Conservation (phyloP, 495 filamentous ascomycete species). For the Podospora comata region DNA sequence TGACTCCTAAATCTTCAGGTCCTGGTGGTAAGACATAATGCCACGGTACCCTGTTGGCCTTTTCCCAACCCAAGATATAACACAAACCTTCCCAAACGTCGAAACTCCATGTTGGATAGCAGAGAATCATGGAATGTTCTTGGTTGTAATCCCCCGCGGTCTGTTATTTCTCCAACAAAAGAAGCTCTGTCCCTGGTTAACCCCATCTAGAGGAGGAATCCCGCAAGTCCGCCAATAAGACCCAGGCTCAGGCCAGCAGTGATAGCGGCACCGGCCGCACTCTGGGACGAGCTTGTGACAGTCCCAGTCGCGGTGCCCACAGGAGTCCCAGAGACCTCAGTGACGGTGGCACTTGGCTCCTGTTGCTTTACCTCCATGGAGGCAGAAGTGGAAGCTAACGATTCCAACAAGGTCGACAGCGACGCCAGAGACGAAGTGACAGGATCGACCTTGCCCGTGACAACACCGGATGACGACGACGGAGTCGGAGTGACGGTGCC, state of each 20-base stretch:
- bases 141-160: not conserved
- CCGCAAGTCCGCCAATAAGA: not conserved
- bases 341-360: not conserved
- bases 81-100: not conserved
- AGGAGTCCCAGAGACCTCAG: not conserved
- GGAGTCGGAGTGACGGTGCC: not conserved
- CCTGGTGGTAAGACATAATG: too few relatives aligned
- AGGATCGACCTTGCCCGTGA: not conserved
- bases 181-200: not conserved
- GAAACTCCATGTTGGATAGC: not conserved
- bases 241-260: not conserved
- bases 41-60: too few relatives aligned
- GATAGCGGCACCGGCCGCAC: not conserved
- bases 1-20: too few relatives aligned
- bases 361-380: not conserved
- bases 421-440: not conserved
- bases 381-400: not conserved
- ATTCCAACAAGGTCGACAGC: not conserved
- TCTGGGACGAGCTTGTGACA: not conserved
- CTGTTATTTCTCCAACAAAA: not conserved
- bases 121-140: not conserved
- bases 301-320: not conserved
- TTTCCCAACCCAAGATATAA: not conserved
- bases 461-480: not conserved
- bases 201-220: not conserved